Percentiles rank a stretch among this genome's conserved stretches.
Evolutionary conservation across 2,329 filamentous ascomycete species (phyloP).

Genomic region (Clarireedia hainanense): DNA sequence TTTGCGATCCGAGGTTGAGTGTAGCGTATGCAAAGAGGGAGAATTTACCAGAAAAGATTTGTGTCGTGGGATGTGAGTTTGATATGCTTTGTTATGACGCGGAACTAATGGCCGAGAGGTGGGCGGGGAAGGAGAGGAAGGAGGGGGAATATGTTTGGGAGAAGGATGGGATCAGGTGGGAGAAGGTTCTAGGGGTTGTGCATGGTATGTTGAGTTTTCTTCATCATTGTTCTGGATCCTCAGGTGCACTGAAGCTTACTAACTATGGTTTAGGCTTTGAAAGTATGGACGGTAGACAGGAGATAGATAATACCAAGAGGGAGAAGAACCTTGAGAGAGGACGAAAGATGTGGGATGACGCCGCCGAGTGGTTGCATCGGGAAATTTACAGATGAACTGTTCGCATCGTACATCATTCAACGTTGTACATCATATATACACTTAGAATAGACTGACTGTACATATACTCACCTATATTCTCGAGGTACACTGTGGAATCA

Average conservation of each 20-base stretch:
- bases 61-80: conserved; percentile 16
- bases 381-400: conserved; percentile 3
- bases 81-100: conserved; percentile 22
- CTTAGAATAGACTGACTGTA: too few relatives aligned
- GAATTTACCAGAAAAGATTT: conserved; percentile 14
- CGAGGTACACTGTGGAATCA: too few relatives aligned
- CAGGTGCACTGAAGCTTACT: not conserved
- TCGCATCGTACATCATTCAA: too few relatives aligned
- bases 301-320: not conserved
- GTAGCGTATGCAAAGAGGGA: conserved; percentile 12
- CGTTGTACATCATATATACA: too few relatives aligned
- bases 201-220: conserved; percentile 3
- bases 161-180: conserved; percentile 4
- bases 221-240: not conserved
- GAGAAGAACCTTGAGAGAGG: not conserved
- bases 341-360: conserved; percentile 3
- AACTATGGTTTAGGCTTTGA: not conserved
- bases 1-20: conserved; percentile 17
- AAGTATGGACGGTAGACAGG: not conserved
- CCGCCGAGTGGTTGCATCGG: conserved; percentile 4
- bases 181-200: conserved; percentile 3
- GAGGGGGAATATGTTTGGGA: conserved; percentile 2
- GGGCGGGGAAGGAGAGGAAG: conserved; percentile 9
- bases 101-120: conserved; percentile 13
- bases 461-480: not conserved